Conservation (phyloP, 345 rosid genomes). For the Acer yangbiense region DNA sequence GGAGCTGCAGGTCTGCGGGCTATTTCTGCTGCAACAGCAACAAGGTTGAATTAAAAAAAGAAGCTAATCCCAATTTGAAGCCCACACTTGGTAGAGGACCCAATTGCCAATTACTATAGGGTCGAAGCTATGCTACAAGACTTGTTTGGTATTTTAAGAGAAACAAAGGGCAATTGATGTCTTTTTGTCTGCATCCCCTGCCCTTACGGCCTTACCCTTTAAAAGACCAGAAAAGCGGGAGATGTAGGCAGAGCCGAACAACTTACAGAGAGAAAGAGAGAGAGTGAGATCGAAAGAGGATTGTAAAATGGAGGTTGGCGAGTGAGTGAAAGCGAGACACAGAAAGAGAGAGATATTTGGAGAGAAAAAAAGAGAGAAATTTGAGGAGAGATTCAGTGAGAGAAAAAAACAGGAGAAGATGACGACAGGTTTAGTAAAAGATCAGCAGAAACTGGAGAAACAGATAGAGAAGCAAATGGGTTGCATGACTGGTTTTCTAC, state of each 20-base stretch:
- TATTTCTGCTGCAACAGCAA: not conserved
- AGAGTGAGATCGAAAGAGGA: conserved; percentile 3
- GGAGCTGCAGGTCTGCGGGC: conserved; percentile 17
- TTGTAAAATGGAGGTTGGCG: conserved; percentile 28
- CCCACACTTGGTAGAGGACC: conserved; percentile 3
- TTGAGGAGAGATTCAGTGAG: not conserved
- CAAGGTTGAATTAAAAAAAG: not conserved
- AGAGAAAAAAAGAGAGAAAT: conserved; percentile 2
- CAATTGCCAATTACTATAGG: not conserved
- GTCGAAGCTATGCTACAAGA: conserved; percentile 1
- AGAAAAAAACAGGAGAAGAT: conserved; percentile 15
- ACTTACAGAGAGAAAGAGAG: not conserved
- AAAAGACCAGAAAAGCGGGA: conserved; percentile 85
- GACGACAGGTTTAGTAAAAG: conserved; percentile 52
- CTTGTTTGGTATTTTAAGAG: conserved; percentile 12
- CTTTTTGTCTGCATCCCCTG: conserved; percentile 17
- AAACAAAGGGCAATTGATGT: conserved; percentile 30
- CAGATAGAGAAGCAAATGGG: conserved; percentile 78
- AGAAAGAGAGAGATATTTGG: conserved; percentile 3
- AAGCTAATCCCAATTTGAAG: conserved; percentile 1
- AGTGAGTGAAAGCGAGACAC: conserved; percentile 10
- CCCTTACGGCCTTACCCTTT: conserved; percentile 35
- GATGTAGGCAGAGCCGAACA: conserved; percentile 40
- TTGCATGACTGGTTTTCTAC: conserved; percentile 96
- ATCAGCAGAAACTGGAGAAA: conserved; percentile 53